phyloP scores from a whole-genome alignment of 148 eudicot genomes.

The Spergularia bocconei region DNA sequence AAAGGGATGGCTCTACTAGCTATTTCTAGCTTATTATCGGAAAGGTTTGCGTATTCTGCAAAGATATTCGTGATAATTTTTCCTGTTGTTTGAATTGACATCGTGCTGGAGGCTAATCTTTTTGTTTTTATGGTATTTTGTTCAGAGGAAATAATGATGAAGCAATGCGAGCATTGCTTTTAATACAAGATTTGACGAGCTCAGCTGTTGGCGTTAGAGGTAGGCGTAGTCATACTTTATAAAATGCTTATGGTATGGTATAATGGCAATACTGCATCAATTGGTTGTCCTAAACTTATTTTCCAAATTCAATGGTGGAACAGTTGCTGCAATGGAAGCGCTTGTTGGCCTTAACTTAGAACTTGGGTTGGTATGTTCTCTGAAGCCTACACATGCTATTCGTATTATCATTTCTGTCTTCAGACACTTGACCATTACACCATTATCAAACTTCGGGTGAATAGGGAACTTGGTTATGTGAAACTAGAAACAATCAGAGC shows the following conservation, averaged over 20 bases:
- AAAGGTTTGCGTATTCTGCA: slow-evolving; percentile 46
- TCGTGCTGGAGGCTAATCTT: neutral
- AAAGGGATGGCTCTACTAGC: slow-evolving; percentile 77
- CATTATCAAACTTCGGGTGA: too few species aligned
- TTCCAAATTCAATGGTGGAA: slow-evolving; percentile 3
- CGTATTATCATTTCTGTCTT: neutral
- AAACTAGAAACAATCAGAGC: too few species aligned
- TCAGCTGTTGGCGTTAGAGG: slow-evolving; percentile 67
- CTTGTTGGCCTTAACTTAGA: slow-evolving; percentile 78
- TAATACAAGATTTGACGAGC: slow-evolving; percentile 50
- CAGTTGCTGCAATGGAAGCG: slow-evolving; percentile 93
- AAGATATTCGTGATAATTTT: neutral
- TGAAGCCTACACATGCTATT: neutral
- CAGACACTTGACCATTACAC: too few species aligned
- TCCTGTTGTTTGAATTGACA: neutral
- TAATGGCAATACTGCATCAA: neutral
- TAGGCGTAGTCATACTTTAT: slow-evolving; percentile 10
- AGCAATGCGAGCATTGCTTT: slow-evolving; percentile 68
- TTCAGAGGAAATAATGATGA: slow-evolving; percentile 61
- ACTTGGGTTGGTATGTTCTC: slow-evolving; percentile 53
- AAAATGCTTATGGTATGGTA: neutral
- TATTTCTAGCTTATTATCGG: slow-evolving; percentile 61
- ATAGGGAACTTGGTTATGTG: too few species aligned
- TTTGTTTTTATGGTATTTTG: slow-evolving; percentile 3
- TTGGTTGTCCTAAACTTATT: neutral